Evolutionary conservation across 352 stramenopile genomes (phyloP).

Genomic region (Globisporangium echinulatum): DNA sequence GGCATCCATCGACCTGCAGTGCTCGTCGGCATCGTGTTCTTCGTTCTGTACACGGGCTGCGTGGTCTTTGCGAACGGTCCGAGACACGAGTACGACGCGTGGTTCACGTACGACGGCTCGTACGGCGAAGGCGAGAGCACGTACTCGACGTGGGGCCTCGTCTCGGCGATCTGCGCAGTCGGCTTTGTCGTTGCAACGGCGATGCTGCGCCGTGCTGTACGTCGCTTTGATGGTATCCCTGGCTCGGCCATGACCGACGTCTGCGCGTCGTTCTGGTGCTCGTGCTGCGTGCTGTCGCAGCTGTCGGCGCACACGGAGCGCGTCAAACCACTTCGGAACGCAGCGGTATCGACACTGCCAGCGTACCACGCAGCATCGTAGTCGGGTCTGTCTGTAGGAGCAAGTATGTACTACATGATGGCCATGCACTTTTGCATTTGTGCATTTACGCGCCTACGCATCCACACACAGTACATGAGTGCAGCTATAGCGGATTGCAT

Average conservation of each 20-base stretch:
- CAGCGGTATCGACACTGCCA: slow-evolving; percentile 7
- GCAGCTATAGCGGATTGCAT: too few relatives aligned
- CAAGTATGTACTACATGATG: too few relatives aligned
- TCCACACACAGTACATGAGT: too few relatives aligned
- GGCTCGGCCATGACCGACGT: slow-evolving; percentile 12
- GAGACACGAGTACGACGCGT: not conserved
- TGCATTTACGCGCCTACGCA: too few relatives aligned
- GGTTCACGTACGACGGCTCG: slow-evolving; percentile 12
- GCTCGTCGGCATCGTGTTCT: slow-evolving; percentile 6
- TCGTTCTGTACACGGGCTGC: not conserved
- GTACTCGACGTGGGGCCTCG: not conserved
- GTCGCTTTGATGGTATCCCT: slow-evolving; percentile 7
- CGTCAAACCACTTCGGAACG: slow-evolving; percentile 10
- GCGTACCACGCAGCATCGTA: not conserved
- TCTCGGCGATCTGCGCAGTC: not conserved
- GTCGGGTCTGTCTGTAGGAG: not conserved
- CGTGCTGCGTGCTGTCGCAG: slow-evolving; percentile 20
- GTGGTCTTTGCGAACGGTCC: not conserved
- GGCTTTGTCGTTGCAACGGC: not conserved
- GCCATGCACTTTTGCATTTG: too few relatives aligned
- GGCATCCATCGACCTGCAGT: slow-evolving; percentile 5
- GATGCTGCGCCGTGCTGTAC: not conserved
- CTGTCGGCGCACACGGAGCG: slow-evolving; percentile 18
- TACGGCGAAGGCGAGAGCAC: slow-evolving; percentile 1
- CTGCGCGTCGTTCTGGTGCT: slow-evolving; percentile 16